Evolutionary conservation across 495 filamentous ascomycete genomes (phyloP), one percentile per base, ranked within the genome.

Genomic region (Pseudomonodictys pantanalensis): DNA sequence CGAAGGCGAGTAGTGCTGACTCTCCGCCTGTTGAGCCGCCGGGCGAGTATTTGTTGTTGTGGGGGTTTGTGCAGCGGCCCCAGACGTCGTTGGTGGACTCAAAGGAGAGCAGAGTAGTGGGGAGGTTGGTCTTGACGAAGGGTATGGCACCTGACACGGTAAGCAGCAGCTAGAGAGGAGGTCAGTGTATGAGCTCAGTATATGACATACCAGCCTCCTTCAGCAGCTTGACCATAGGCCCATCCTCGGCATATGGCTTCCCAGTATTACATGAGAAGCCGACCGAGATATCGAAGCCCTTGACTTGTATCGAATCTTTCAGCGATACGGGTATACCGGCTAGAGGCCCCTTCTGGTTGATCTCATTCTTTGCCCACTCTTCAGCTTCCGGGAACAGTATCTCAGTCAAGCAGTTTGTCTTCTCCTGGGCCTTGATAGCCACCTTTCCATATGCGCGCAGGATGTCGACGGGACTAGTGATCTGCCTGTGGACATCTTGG

Each of bases 81-180:
- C 76, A 91, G 22, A 97, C 85, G 59, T 91, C 91, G 72, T 95
- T 98, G 42, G 84, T 85, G 18, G 88, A 91, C 71, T 97, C 93
- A 67, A 97, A 97, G 28, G 86, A 91, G 49, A 97, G 78, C 7
- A 98, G 81, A 0, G 92, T 95, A 49, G 92, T 87, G 2, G 93
- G 93, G n/a, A 93, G 68, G 53, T 93, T 92, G 1, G 93, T 98
- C 78, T 97, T 98, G 17, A 92, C 90, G 71, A 96, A 96, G 0
- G 93, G 93, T 0, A 98, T 79, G 3, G 93, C 93, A n/a, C 89
- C 88, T 81, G 38, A 23, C 17, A 30, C 17, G 7, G 17, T 53
- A 42, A 53, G 32, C n/a, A 0, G n/a, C n/a, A n/a, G n/a, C n/a
- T n/a, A n/a, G n/a, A n/a, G n/a, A n/a, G n/a, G n/a, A n/a, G n/a